These are phyloP conservation scores for Hibiscus tridactylites DNA, from an alignment of 345 rosid genomes.

Conservation along the genomic window DNA sequence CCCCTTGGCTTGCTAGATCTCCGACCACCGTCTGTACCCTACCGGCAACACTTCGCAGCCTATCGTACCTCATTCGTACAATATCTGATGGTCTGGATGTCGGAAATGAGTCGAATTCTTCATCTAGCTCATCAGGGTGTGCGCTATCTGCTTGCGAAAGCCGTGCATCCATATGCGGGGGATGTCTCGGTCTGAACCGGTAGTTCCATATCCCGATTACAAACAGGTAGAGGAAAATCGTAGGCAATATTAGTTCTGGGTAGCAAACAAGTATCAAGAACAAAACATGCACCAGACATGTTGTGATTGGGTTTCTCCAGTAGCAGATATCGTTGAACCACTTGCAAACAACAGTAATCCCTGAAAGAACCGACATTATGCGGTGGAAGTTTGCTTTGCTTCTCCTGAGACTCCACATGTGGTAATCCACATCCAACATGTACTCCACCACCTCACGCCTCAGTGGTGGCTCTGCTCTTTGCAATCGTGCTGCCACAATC, in stretches of 20 bases:
- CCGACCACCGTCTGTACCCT: constrained; percentile 81
- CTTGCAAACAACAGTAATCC: constrained; percentile 57
- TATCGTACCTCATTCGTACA: constrained; percentile 69
- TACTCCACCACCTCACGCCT: constrained; percentile 82
- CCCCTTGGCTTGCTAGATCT: constrained; percentile 83
- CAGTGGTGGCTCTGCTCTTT: constrained; percentile 85
- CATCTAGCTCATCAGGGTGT: constrained; percentile 85
- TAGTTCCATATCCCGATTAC: constrained; percentile 91
- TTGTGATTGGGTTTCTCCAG: constrained; percentile 87
- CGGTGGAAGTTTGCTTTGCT: constrained; percentile 90
- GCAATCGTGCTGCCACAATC: constrained; percentile 70
- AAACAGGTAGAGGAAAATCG: constrained; percentile 81
- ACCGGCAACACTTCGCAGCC: constrained; percentile 74
- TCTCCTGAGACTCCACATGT: constrained; percentile 86
- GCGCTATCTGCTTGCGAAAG: constrained; percentile 66
- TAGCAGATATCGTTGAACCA: constrained; percentile 76
- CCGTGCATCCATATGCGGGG: constrained; percentile 86
- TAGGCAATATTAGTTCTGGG: constrained; percentile 83
- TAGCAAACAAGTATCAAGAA: constrained; percentile 80
- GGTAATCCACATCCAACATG: constrained; percentile 88
- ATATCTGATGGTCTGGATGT: constrained; percentile 45
- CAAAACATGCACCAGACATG: constrained; percentile 65
- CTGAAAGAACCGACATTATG: constrained; percentile 67
- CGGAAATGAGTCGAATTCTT: constrained; percentile 86
- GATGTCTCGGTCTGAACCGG: constrained; percentile 74